Percentiles rank a stretch among this genome's conserved stretches.
Conservation (phyloP, 129 eudicot species). For the Flaveria linearis region DNA sequence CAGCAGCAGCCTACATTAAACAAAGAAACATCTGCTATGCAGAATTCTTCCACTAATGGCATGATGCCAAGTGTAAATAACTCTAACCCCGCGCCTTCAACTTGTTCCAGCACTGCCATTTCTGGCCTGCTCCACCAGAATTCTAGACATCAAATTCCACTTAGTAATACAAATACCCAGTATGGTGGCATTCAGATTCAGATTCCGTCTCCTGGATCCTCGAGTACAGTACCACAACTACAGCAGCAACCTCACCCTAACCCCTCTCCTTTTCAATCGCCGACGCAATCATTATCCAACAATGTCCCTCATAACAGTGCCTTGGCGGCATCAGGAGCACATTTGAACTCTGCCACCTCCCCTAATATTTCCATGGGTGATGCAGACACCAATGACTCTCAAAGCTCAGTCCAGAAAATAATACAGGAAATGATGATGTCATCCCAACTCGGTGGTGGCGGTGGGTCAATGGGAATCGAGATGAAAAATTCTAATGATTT, state of each 20-base stretch:
- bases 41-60: constrained; percentile 58
- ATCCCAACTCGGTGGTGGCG: constrained; percentile 61
- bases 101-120: constrained; percentile 57
- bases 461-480: constrained; percentile 53
- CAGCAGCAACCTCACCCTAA: constrained; percentile 44
- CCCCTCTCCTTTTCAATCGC: constrained; percentile 77
- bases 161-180: constrained; percentile 48
- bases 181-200: constrained; percentile 55
- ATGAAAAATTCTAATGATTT: constrained; percentile 64
- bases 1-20: constrained; percentile 54
- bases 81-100: constrained; percentile 51
- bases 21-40: constrained; percentile 58
- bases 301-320: constrained; percentile 57
- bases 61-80: constrained; percentile 52
- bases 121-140: constrained; percentile 81
- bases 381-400: constrained; percentile 68
- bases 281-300: constrained; percentile 67
- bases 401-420: constrained; percentile 95
- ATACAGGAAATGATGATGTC: constrained; percentile 95
- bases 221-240: constrained; percentile 47
- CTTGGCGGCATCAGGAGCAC: constrained; percentile 45
- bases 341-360: constrained; percentile 57
- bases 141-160: constrained; percentile 76
- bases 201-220: constrained; percentile 67
- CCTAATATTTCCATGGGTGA: constrained; percentile 70